Conservation (phyloP, 257 asterid genomes). For the Gardenia jasminoides region DNA sequence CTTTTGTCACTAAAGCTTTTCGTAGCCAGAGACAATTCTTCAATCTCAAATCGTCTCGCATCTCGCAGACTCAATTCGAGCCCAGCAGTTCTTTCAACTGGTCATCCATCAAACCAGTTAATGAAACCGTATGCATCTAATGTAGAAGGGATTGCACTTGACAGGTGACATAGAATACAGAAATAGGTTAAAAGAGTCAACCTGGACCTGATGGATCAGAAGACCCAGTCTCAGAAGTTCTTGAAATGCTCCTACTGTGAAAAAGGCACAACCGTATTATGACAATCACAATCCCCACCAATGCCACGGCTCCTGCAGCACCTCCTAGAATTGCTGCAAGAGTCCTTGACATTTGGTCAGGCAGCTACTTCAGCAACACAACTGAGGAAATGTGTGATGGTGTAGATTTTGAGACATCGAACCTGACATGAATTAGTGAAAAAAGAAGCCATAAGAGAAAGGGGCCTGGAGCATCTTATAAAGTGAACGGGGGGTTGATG, state of each 20-base stretch:
- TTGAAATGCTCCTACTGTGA: slow-evolving; percentile 46
- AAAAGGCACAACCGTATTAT: slow-evolving; percentile 57
- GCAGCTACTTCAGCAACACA: slow-evolving; percentile 53
- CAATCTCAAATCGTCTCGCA: slow-evolving; percentile 67
- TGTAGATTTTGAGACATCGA: slow-evolving; percentile 40
- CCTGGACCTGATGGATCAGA: slow-evolving; percentile 83
- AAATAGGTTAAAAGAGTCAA: neutral
- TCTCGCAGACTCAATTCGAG: slow-evolving; percentile 60
- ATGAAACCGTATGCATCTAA: neutral
- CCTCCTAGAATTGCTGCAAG: slow-evolving; percentile 95
- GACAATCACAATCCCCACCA: slow-evolving; percentile 52
- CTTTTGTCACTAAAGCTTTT: slow-evolving; percentile 62
- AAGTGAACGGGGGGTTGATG: too few relatives aligned
- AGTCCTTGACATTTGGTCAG: slow-evolving; percentile 84
- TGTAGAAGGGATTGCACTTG: neutral
- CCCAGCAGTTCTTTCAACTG: slow-evolving; percentile 59
- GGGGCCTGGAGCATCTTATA: slow-evolving; percentile 7
- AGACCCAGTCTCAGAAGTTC: slow-evolving; percentile 80
- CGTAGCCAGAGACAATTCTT: slow-evolving; percentile 73
- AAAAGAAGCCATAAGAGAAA: slow-evolving; percentile 7
- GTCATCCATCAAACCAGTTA: slow-evolving; percentile 16
- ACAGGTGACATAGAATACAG: neutral
- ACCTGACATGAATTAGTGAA: slow-evolving; percentile 40
- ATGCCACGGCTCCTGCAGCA: slow-evolving; percentile 98
- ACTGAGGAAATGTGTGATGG: slow-evolving; percentile 26